A percentile compares a stretch with the other conserved stretches of the same genome.
Conservation (phyloP, 1,139 yeast species). For the Pichia inconspicua region DNA sequence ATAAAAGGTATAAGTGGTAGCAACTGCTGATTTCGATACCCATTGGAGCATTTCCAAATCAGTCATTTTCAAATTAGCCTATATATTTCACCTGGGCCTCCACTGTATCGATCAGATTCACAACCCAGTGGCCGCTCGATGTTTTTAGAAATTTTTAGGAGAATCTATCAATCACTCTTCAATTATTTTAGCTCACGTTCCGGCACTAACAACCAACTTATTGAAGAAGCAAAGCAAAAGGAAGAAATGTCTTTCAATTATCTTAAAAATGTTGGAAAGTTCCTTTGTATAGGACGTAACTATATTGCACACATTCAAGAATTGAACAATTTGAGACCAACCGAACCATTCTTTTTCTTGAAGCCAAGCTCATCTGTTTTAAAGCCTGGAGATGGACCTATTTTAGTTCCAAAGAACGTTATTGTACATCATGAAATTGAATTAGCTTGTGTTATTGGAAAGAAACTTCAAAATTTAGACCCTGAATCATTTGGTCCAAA, state of each 20-base stretch:
- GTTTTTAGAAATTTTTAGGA: not conserved
- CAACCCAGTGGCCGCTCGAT: not conserved
- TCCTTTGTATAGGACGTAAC: conserved; percentile 92
- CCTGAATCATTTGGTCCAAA: conserved; percentile 46
- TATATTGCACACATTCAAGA: conserved; percentile 93
- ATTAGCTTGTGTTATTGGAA: conserved; percentile 68
- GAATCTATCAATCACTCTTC: not conserved
- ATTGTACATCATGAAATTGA: conserved; percentile 90
- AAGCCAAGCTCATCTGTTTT: conserved; percentile 72
- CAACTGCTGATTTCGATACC: too few relatives aligned
- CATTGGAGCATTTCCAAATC: too few relatives aligned
- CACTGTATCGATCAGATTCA: not conserved
- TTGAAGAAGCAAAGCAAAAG: not conserved
- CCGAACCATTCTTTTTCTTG: conserved; percentile 82
- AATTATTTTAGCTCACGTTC: not conserved
- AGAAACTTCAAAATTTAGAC: conserved; percentile 54
- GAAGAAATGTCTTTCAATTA: conserved; percentile 48
- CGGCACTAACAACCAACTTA: not conserved
- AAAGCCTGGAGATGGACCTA: conserved; percentile 61
- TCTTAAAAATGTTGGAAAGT: conserved; percentile 62
- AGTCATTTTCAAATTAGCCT: not conserved
- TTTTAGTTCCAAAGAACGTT: conserved; percentile 74
- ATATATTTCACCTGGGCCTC: too few relatives aligned
- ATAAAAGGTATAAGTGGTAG: too few relatives aligned
- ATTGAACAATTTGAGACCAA: conserved; percentile 71